These are phyloP conservation scores for Pythium sp. DNA, from an alignment of 352 stramenopile genomes.

Conservation along the genomic window DNA sequence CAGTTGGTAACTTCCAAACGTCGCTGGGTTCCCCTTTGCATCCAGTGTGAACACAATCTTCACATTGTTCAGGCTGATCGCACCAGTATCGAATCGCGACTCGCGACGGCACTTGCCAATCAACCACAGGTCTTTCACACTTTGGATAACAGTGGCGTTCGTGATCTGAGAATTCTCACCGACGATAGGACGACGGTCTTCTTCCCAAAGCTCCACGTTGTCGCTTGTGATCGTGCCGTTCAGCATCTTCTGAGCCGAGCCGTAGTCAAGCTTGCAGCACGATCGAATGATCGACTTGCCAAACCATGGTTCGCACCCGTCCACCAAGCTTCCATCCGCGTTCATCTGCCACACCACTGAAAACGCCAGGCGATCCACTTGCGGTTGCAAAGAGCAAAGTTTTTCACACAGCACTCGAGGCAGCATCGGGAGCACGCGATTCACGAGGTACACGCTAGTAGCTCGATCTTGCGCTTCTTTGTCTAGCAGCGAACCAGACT, in stretches of 20 bases:
- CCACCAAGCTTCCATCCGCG: slow-evolving; percentile 89
- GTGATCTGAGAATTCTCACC: slow-evolving; percentile 48
- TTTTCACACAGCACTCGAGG: slow-evolving; percentile 95
- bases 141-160: slow-evolving; percentile 55
- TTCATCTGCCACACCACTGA: slow-evolving; percentile 97
- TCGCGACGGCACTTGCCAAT: slow-evolving; percentile 67
- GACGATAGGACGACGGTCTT: slow-evolving; percentile 38
- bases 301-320: slow-evolving; percentile 92
- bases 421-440: slow-evolving; percentile 96
- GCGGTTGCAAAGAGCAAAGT: slow-evolving; percentile 95
- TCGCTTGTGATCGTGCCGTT: slow-evolving; percentile 79
- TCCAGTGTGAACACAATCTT: slow-evolving; percentile 96
- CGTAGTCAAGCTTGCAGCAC: slow-evolving; percentile 96
- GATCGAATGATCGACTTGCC: slow-evolving; percentile 97
- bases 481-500: slow-evolving; percentile 89
- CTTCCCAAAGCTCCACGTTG: slow-evolving; percentile 74
- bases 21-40: slow-evolving; percentile 86
- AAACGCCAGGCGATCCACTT: slow-evolving; percentile 95
- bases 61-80: slow-evolving; percentile 89
- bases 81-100: slow-evolving; percentile 90
- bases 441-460: slow-evolving; percentile 97
- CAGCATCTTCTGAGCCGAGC: slow-evolving; percentile 96
- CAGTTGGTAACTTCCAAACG: slow-evolving; percentile 89
- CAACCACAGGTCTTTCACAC: slow-evolving; percentile 62
- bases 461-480: slow-evolving; percentile 89